Percentiles rank a stretch among this genome's conserved stretches.
Conservation (phyloP, 2,329 filamentous ascomycete genomes). For the Scopulariopsis brevicaulis region DNA sequence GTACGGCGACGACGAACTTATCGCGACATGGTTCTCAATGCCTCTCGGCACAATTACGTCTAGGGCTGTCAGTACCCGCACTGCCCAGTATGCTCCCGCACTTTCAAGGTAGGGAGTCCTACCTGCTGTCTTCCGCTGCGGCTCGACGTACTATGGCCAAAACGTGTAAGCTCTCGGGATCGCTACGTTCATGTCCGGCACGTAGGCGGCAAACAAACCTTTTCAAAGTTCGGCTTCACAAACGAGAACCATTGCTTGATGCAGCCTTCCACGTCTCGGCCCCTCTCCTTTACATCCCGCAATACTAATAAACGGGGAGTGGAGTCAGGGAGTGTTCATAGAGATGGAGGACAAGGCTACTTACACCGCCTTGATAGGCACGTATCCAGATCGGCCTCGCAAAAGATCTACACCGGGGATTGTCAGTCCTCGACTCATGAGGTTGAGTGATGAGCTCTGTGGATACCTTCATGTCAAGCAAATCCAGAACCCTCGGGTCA, state of each 20-base stretch:
- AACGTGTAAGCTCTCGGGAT: not conserved
- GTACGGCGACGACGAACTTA: slow-evolving; percentile 38
- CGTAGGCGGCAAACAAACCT: slow-evolving; percentile 24
- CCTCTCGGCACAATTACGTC: slow-evolving; percentile 93
- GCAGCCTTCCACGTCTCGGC: slow-evolving; percentile 84
- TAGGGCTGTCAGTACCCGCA: slow-evolving; percentile 11
- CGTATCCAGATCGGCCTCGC: slow-evolving; percentile 89
- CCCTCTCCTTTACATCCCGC: slow-evolving; percentile 81
- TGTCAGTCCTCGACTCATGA: not conserved
- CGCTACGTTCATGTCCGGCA: not conserved
- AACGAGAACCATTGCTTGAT: slow-evolving; percentile 97
- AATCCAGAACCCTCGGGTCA: slow-evolving; percentile 70
- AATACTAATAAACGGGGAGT: slow-evolving; percentile 42
- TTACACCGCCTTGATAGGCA: slow-evolving; percentile 80
- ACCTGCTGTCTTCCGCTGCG: slow-evolving; percentile 79
- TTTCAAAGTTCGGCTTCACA: slow-evolving; percentile 94
- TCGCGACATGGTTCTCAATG: slow-evolving; percentile 88
- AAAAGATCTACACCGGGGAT: slow-evolving; percentile 57
- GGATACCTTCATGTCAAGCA: slow-evolving; percentile 77
- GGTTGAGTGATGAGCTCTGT: not conserved
- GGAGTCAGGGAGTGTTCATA: not conserved
- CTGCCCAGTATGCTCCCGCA: not conserved
- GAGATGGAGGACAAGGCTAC: slow-evolving; percentile 15
- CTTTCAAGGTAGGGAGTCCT: slow-evolving; percentile 14
- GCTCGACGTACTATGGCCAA: slow-evolving; percentile 64